These are phyloP conservation scores for Mollisiaceae sp. DNA, from an alignment of 2,329 filamentous ascomycete species.

Conservation along the genomic window DNA sequence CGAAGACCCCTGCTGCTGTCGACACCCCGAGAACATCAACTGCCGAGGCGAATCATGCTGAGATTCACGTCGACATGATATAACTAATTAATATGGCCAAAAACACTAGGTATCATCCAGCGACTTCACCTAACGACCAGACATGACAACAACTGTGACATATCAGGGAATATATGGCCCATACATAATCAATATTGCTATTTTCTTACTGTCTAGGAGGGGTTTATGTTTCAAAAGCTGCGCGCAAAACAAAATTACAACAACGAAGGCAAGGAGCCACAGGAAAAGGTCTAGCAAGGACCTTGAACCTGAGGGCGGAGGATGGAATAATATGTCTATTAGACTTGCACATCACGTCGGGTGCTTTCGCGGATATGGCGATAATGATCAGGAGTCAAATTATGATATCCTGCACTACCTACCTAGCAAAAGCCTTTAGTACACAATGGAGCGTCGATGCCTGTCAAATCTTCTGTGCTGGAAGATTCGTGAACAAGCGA, in stretches of 20 bases:
- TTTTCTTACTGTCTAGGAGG: neutral
- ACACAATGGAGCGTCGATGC: neutral
- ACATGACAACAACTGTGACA: neutral
- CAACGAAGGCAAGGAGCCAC: no score
- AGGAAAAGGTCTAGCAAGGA: neutral
- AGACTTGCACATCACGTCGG: neutral
- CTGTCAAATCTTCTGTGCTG: neutral
- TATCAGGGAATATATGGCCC: neutral
- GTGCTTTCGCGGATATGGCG: conserved; percentile 3
- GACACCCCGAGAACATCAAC: neutral
- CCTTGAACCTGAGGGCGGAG: neutral
- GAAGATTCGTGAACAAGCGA: no score
- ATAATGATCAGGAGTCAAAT: neutral
- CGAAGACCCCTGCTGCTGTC: neutral
- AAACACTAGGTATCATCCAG: neutral
- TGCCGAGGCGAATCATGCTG: neutral
- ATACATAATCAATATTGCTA: conserved; percentile 4
- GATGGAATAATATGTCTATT: conserved; percentile 1
- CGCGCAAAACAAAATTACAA: neutral
- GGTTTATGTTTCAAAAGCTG: neutral
- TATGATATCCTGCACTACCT: neutral
- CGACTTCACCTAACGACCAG: neutral
- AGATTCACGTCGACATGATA: conserved; percentile 1
- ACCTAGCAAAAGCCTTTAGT: neutral
- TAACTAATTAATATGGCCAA: neutral